phyloP scores from a whole-genome alignment of 495 filamentous ascomycete genomes.

The Penicillium mononematosum region DNA sequence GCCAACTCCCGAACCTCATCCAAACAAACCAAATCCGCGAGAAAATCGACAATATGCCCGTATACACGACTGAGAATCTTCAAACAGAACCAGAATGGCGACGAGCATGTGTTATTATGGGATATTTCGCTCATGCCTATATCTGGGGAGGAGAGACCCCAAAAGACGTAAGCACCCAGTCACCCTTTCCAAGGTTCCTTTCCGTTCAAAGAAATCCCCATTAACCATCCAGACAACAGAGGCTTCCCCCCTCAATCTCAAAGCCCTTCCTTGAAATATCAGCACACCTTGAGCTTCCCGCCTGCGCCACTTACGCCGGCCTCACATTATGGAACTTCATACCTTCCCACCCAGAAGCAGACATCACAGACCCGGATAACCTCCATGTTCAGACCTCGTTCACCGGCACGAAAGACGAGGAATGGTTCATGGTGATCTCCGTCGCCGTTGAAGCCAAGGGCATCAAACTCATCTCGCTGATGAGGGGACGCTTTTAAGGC shows the following conservation, averaged over 20 bases:
- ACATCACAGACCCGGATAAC: conserved; percentile 79
- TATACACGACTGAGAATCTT: conserved; percentile 73
- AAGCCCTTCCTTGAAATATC: conserved; percentile 80
- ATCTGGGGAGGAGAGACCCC: conserved; percentile 91
- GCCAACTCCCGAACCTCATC: conserved; percentile 75
- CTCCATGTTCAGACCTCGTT: conserved; percentile 79
- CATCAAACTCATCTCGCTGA: conserved; percentile 75
- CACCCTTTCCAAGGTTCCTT: neutral
- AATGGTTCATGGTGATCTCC: conserved; percentile 95
- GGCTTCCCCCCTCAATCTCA: conserved; percentile 76
- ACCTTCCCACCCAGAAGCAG: conserved; percentile 65
- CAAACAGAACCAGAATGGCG: conserved; percentile 83
- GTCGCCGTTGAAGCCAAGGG: conserved; percentile 93
- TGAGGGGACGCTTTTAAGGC: conserved; percentile 85
- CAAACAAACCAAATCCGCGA: conserved; percentile 69
- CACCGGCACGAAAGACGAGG: conserved; percentile 90
- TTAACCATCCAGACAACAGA: conserved; percentile 41
- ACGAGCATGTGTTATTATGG: conserved; percentile 81
- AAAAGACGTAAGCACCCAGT: conserved; percentile 55
- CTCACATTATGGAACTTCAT: conserved; percentile 93
- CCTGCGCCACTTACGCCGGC: conserved; percentile 90
- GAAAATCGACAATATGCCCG: conserved; percentile 71
- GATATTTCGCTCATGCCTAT: conserved; percentile 86
- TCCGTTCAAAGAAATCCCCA: neutral
- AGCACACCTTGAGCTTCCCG: conserved; percentile 75